A percentile compares a stretch with the other conserved stretches of the same genome.
phyloP scores from a whole-genome alignment of 495 filamentous ascomycete species.

The Podospora tetraspora region DNA sequence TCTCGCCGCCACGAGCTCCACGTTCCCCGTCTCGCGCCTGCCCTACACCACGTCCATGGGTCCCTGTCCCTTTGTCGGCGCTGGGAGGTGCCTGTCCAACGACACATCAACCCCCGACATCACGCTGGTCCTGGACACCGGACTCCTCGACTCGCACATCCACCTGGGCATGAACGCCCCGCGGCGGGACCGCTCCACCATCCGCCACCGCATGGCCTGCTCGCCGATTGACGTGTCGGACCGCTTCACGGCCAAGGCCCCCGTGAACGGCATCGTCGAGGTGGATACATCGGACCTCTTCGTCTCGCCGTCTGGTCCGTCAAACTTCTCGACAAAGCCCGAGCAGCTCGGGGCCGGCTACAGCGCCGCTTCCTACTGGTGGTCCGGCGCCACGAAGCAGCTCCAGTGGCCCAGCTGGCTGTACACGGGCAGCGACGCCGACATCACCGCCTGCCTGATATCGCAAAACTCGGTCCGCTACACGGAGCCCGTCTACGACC shows the following conservation, averaged over 20 bases:
- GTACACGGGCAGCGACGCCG: neutral
- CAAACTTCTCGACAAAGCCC: slow-evolving; percentile 1
- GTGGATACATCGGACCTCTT: slow-evolving; percentile 1
- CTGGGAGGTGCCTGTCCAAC: slow-evolving; percentile 8
- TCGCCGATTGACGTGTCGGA: slow-evolving; percentile 8
- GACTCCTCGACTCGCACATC: slow-evolving; percentile 7
- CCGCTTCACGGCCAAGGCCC: neutral
- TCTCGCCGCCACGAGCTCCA: slow-evolving; percentile 10
- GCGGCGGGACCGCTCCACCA: slow-evolving; percentile 3
- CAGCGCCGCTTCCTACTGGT: slow-evolving; percentile 4
- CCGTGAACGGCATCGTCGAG: neutral
- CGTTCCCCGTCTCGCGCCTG: slow-evolving; percentile 7
- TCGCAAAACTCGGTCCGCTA: slow-evolving; percentile 10
- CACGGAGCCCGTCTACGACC: slow-evolving; percentile 9
- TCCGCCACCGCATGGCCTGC: slow-evolving; percentile 9
- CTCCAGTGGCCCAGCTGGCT: slow-evolving; percentile 3
- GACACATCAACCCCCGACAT: slow-evolving; percentile 1
- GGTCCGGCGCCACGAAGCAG: slow-evolving; percentile 1
- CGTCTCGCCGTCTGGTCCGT: neutral
- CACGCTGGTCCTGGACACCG: slow-evolving; percentile 3
- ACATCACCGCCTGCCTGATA: slow-evolving; percentile 1
- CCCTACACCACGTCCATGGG: neutral
- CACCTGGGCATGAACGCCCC: slow-evolving; percentile 14
- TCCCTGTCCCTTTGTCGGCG: slow-evolving; percentile 7
- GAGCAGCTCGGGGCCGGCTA: slow-evolving; percentile 4